These are phyloP conservation scores for Camelina laxa DNA, from an alignment of 345 rosid genomes.

Conservation along the genomic window DNA sequence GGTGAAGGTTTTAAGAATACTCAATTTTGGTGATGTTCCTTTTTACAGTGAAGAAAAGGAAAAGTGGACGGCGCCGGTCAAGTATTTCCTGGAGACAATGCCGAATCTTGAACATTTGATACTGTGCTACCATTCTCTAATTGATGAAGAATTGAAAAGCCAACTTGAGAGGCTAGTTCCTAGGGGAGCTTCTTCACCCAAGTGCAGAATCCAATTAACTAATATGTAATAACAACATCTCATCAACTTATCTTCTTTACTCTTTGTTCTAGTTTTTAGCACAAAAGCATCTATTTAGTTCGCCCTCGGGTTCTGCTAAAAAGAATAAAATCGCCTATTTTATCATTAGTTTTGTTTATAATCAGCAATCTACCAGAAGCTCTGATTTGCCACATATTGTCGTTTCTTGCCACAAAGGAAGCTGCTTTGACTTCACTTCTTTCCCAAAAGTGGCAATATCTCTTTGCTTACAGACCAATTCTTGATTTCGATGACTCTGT, in stretches of 20 bases:
- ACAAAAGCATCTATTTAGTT: too few relatives aligned
- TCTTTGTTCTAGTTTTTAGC: too few relatives aligned
- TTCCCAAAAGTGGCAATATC: too few relatives aligned
- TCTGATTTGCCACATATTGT: too few relatives aligned
- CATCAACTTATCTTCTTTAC: not conserved
- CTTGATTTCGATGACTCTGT: too few relatives aligned
- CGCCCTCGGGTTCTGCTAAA: too few relatives aligned
- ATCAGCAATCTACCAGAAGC: too few relatives aligned
- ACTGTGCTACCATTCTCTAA: not conserved
- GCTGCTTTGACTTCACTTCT: too few relatives aligned
- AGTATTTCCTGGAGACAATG: not conserved
- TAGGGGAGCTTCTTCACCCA: not conserved
- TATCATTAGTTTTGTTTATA: too few relatives aligned
- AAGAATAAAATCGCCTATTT: too few relatives aligned
- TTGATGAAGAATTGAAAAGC: not conserved
- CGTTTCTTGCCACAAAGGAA: too few relatives aligned
- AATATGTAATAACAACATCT: not conserved
- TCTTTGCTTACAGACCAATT: too few relatives aligned
- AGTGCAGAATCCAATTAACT: not conserved
- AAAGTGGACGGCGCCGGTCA: not conserved
- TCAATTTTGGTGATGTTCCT: not conserved
- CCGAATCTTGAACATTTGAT: not conserved
- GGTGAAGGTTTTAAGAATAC: not conserved
- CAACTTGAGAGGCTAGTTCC: not conserved
- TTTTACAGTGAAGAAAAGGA: not conserved